phyloP scores from a whole-genome alignment of 192 early-diverging fungal species.

The Coemansia sp. region DNA sequence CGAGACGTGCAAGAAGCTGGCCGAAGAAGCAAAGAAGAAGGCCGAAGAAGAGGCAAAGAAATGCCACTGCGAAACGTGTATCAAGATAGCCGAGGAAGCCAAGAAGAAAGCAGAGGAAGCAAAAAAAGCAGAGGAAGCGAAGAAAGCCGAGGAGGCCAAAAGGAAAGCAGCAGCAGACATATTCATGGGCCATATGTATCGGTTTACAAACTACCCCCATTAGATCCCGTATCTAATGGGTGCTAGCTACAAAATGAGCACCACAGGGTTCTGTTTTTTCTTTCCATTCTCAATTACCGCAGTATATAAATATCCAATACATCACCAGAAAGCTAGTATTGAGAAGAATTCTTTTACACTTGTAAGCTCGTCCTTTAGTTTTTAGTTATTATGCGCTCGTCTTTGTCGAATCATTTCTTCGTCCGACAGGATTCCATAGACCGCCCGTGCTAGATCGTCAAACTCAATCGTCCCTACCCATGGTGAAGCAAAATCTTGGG shows the following conservation, averaged over 20 bases:
- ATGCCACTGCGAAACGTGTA: background rate
- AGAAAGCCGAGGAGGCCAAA: slow-evolving; percentile 12
- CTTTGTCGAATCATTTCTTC: slow-evolving; percentile 29
- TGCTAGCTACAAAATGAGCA: no score
- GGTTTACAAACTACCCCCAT: slow-evolving; percentile 4
- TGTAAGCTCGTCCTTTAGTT: background rate
- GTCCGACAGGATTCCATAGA: slow-evolving; percentile 45
- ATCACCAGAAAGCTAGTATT: background rate
- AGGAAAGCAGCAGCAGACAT: slow-evolving; percentile 12
- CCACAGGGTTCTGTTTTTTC: background rate
- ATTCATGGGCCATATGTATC: slow-evolving; percentile 20
- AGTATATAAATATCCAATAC: background rate
- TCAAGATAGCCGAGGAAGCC: background rate
- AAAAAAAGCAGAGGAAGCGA: slow-evolving; percentile 11
- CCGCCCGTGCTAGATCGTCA: slow-evolving; percentile 43
- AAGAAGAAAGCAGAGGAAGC: slow-evolving; percentile 3
- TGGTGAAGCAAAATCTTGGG: slow-evolving; percentile 39
- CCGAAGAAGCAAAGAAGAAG: slow-evolving; percentile 21
- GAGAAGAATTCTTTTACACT: no score
- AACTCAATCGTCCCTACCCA: slow-evolving; percentile 53
- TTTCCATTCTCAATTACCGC: background rate
- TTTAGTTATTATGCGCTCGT: background rate
- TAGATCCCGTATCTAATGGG: no score
- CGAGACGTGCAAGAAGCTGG: slow-evolving; percentile 1
- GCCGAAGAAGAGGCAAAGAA: slow-evolving; percentile 15